Base-by-base conservation (phyloP, 1,284 basidiomycete genomes). In the Golubevia pallescens region DNA sequence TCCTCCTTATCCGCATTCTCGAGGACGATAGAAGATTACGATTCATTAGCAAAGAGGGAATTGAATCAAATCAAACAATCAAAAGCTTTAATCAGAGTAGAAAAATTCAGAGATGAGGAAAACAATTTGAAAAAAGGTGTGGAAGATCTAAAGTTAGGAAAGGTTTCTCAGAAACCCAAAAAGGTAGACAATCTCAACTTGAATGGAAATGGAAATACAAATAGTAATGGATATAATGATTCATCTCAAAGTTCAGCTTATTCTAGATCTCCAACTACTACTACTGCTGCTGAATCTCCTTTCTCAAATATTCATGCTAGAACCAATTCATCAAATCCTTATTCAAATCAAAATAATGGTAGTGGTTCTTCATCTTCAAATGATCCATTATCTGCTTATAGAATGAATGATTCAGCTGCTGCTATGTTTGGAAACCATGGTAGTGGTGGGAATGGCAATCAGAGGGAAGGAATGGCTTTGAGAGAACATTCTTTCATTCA, bases 1-100 rank as follows among this genome's bases (percentile, higher is more conserved):
- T 75, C 81, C 14, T 73, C 80, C 0, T 71, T 85, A 23, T 62
- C 72, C 1, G 75, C 80, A 1, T 71, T 85, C 28, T 66, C 71
- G n/a, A 70, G 77, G 1, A 85, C 82, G 1, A 73, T 84, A 19
- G 81, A 85, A 58, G 82, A 85, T 42, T 85, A 84, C 68, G 81
- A 85, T 62, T 68, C 70, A n/a, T 69, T 85, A 48, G 81, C 82
- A 23, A 78, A 76, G 48, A 72, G 77, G 21, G 82, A 85, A 58
- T 69, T 85, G 13, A 76, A 80, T 55, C 70, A 74, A 23, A 70
- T 74, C 8, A 85, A 85, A 63, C 76, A 81, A 51, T 78, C 83
- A n/a, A 83, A 84, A 53, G 81, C 82, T 1, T 65, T 85, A 19
- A 65, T 32, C 2, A 69, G 82, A 3, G 78, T 78, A 0, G 61